Conservation (phyloP, 2,329 filamentous ascomycete species). For the Pseudonectria foliicola region DNA sequence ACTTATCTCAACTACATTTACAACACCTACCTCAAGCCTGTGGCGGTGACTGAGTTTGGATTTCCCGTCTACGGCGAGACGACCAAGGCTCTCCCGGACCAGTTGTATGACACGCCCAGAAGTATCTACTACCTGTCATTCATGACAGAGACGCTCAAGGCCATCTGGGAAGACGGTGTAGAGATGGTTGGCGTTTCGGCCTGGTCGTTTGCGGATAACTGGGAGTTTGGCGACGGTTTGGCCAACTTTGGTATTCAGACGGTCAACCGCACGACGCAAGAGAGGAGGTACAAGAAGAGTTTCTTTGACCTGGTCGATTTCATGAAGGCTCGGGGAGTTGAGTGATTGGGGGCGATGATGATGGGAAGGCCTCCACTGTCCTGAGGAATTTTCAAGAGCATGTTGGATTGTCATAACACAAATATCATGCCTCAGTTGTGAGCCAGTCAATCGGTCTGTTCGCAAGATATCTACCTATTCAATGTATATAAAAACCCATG, state of each 20-base stretch:
- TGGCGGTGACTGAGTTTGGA: slow-evolving; percentile 49
- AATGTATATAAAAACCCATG: too few species aligned
- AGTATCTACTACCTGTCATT: slow-evolving; percentile 49
- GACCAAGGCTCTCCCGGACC: slow-evolving; percentile 36
- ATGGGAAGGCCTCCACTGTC: too few species aligned
- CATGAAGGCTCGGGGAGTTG: slow-evolving; percentile 26
- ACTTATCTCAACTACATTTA: slow-evolving; percentile 49
- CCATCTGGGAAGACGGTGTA: slow-evolving; percentile 50
- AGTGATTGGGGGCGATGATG: slow-evolving; percentile 7
- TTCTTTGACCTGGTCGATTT: slow-evolving; percentile 53
- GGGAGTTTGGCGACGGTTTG: slow-evolving; percentile 42
- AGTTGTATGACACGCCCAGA: slow-evolving; percentile 46
- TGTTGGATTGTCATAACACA: too few species aligned
- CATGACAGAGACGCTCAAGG: slow-evolving; percentile 46
- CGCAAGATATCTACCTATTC: too few species aligned
- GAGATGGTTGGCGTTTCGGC: slow-evolving; percentile 46
- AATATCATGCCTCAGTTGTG: too few species aligned
- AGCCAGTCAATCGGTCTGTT: too few species aligned
- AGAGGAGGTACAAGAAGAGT: slow-evolving; percentile 47
- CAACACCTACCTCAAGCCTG: slow-evolving; percentile 47
- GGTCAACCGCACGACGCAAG: slow-evolving; percentile 45
- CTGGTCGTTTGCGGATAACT: slow-evolving; percentile 47
- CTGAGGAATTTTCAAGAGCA: too few species aligned
- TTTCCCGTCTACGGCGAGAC: slow-evolving; percentile 46
- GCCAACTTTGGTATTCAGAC: slow-evolving; percentile 49